Evolutionary conservation across 1,139 yeast species (phyloP), one percentile per base, ranked within the genome.

Genomic region (Trichomonascaceae sp.): DNA sequence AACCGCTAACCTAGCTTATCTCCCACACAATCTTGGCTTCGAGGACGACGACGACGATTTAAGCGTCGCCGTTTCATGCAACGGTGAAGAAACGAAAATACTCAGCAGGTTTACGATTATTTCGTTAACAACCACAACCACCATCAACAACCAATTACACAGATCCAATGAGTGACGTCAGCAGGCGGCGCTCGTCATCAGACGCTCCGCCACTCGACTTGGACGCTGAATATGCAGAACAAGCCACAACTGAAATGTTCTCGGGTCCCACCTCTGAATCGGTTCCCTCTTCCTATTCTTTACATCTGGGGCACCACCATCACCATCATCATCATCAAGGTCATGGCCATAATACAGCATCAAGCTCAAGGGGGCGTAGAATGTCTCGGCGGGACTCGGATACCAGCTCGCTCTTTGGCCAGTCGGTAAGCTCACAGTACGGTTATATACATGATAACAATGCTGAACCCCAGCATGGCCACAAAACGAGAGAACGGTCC

Each of bases 191-290:
- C n/a, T n/a, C n/a, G n/a, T n/a, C n/a, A n/a, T n/a, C n/a, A n/a
- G n/a, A n/a, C n/a, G n/a, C n/a, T n/a, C n/a, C n/a, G n/a, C n/a
- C n/a, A n/a, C n/a, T n/a, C n/a, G 23, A 20, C 11, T 8, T 20
- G 23, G 46, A 43, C 32, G 33, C 40, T 14, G 42, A 43, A 16
- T 46, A 47, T 35, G 47, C 40, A 15, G 65, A 57, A 41, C 53
- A 52, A 28, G 61, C 62, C 1, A 52, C 57, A 8, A 57, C 69
- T 30, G 96, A 87, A 54, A 76, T 84, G 61, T 87, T 71, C 57
- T 77, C 93, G 4, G 97, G 97, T 27, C 95, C 93, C 1, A 82
- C 84, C 0, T 74, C 87, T 4, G 94, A 81, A 47, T 73, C 82
- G 27, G 76, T 87, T 29, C 97, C 98, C 1, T 79, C 93, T 16